Evolutionary conservation across 768 basidiomycete genomes (phyloP), one percentile per base, ranked within the genome.

Genomic region (Tylopilus subfusipes): DNA sequence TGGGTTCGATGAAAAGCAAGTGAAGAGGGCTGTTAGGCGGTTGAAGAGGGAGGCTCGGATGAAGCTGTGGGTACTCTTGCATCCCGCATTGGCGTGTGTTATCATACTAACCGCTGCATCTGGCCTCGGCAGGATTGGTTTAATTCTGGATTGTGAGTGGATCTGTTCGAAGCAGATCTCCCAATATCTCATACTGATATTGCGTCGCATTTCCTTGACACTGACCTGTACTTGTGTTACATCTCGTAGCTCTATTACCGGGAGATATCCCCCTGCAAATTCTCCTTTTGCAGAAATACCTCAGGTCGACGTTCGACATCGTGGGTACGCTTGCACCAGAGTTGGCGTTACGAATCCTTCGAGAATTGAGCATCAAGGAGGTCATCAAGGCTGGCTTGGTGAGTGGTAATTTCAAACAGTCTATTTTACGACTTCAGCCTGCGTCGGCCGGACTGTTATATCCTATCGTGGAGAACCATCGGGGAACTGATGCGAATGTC

Each of bases 251-350:
- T 12, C 83, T 86, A 69, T 76, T 90, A 58, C 92, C 93, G 0
- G 90, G 90, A 30, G 93, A 94, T 61, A 89, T 94, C 30, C 82
- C 82, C 12, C 76, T 90, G 7, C 93, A 93, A 67, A 91, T 95
- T 42, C 78, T 88, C 1, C 81, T 91, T 3, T 80, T 96, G 18
- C 83, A 93, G 69, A 91, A 92, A 68, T 94, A 96, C 60, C 80
- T 82, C 33, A 83, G 79, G 61, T 88, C 88, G 13, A 88, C 90
- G 7, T 90, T 90, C 62, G 93, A 96, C 64, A 78, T 96, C 46
- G 74, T 95, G 29, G 86, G 88, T 8, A 78, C 79, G 42, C 76
- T 95, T 18, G 77, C 86, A 0, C 84, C 84, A 0, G 78, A 85
- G 19, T 69, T 93, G 1, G 80, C 83, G 0, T 76, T 86, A 57